Percentiles rank a stretch among this genome's conserved stretches.
Evolutionary conservation across 2,329 filamentous ascomycete genomes (phyloP).

Genomic region (Ciborinia camelliae): DNA sequence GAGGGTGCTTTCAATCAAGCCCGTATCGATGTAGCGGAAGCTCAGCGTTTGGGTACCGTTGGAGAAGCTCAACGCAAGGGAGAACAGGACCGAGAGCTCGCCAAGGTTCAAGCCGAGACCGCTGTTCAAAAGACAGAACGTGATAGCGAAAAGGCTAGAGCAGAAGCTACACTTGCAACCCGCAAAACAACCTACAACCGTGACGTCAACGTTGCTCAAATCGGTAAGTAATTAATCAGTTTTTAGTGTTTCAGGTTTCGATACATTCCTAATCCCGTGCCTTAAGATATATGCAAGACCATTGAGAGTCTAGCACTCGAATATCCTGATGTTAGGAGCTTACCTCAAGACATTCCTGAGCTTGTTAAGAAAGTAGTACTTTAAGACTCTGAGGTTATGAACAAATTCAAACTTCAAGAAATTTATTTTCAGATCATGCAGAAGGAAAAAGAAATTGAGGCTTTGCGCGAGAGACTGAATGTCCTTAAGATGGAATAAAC

Average conservation of each 20-base stretch:
- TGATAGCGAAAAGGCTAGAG: conserved; percentile 74
- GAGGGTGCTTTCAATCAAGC: conserved; percentile 83
- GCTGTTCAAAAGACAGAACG: conserved; percentile 72
- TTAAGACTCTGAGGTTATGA: not conserved
- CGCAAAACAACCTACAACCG: conserved; percentile 69
- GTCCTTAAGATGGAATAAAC: not conserved
- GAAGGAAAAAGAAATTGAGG: not conserved
- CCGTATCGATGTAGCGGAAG: conserved; percentile 61
- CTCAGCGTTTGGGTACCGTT: conserved; percentile 64
- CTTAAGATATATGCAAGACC: not conserved
- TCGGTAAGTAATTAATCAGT: conserved; percentile 38
- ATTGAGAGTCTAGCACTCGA: not conserved
- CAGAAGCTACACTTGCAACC: conserved; percentile 72
- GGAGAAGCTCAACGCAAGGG: conserved; percentile 76
- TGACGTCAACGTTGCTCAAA: conserved; percentile 72
- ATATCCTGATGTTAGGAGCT: not conserved
- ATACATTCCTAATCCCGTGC: not conserved
- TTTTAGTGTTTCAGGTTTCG: not conserved
- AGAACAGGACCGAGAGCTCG: conserved; percentile 78
- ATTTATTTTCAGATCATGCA: not conserved
- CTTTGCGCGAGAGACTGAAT: not conserved
- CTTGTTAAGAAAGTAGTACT: not conserved
- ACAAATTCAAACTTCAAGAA: not conserved
- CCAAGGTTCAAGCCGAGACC: conserved; percentile 83
- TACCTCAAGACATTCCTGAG: not conserved